phyloP scores from a whole-genome alignment of 345 rosid species.

The Salix viminalis region DNA sequence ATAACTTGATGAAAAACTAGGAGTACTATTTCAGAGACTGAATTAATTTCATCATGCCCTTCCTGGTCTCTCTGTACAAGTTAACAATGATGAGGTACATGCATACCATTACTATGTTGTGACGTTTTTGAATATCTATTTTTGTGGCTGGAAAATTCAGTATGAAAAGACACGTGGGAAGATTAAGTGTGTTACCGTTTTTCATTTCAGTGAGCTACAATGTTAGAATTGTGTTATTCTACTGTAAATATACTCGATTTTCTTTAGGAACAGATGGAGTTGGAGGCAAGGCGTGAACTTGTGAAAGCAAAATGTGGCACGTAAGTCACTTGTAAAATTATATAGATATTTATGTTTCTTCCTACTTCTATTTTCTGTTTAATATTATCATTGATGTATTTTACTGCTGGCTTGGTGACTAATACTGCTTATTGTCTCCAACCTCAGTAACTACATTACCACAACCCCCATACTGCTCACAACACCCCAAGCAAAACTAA shows the following conservation, averaged over 20 bases:
- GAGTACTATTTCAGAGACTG: not conserved
- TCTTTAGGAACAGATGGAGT: constrained; percentile 65
- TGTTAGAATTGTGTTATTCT: not conserved
- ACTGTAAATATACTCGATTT: not conserved
- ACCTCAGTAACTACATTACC: not conserved
- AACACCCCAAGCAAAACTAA: not conserved
- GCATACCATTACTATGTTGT: not conserved
- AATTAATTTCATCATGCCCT: not conserved
- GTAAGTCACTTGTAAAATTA: constrained; percentile 39
- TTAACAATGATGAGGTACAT: not conserved
- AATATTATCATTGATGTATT: not conserved
- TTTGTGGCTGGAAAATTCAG: not conserved
- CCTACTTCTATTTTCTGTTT: not conserved
- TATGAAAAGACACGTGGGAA: not conserved
- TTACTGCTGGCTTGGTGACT: not conserved
- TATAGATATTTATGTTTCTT: constrained; percentile 1
- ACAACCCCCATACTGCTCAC: not conserved
- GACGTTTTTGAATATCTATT: not conserved
- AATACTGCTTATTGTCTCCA: not conserved
- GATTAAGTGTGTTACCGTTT: not conserved
- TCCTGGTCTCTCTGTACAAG: not conserved
- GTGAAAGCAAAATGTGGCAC: constrained; percentile 75
- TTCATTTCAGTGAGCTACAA: not conserved
- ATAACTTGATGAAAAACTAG: not conserved
- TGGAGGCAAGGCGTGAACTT: constrained; percentile 83